These are phyloP conservation scores for Mucor mucedo DNA, from an alignment of 371 early-diverging fungal genomes.

Conservation along the genomic window DNA sequence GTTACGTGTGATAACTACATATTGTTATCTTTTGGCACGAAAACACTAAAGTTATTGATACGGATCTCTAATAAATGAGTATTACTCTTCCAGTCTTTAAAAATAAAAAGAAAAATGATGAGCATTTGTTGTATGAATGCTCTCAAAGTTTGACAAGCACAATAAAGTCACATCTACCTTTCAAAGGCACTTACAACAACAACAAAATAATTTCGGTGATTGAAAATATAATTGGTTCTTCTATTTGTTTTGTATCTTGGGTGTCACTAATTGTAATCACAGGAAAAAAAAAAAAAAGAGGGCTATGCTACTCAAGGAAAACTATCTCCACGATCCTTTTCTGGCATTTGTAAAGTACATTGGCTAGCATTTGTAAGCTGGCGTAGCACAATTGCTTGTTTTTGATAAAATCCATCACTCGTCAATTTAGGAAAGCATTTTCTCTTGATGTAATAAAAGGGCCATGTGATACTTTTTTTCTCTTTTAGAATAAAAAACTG, in stretches of 20 bases:
- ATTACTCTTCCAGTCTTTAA: too few relatives aligned
- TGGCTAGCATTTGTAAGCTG: neutral
- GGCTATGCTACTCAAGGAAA: neutral
- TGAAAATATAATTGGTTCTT: too few relatives aligned
- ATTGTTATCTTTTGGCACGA: too few relatives aligned
- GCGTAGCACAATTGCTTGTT: neutral
- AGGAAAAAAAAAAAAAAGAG: neutral
- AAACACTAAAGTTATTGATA: too few relatives aligned
- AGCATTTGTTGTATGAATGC: too few relatives aligned
- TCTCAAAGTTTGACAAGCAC: too few relatives aligned
- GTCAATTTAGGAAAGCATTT: neutral
- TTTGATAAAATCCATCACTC: neutral
- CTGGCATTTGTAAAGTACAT: neutral
- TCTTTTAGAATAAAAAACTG: neutral
- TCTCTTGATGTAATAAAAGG: neutral
- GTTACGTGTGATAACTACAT: too few relatives aligned
- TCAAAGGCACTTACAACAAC: too few relatives aligned
- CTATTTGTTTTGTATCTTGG: neutral
- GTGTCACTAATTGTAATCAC: neutral
- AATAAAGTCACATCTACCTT: too few relatives aligned
- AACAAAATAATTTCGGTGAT: too few relatives aligned
- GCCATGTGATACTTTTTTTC: neutral
- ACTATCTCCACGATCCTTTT: neutral
- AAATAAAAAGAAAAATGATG: too few relatives aligned
- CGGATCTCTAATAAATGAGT: too few relatives aligned